Evolutionary conservation across 192 early-diverging fungal genomes (phyloP).

Genomic region (Coemansia sp.): DNA sequence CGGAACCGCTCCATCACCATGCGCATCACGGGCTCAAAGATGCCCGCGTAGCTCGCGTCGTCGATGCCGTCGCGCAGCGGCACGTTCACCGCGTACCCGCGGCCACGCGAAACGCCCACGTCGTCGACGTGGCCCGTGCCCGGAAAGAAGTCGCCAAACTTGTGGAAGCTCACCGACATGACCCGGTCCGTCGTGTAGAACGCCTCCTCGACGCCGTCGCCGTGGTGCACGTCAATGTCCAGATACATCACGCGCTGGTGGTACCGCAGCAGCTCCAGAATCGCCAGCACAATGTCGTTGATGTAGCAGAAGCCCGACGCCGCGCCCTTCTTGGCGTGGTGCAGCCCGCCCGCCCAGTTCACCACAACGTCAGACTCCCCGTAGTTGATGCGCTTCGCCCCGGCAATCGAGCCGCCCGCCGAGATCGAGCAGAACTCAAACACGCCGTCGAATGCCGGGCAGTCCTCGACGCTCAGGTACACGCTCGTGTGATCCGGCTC

Average conservation of each 20-base stretch:
- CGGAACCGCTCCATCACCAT: constrained; percentile 89
- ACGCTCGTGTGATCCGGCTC: constrained; percentile 58
- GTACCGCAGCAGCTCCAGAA: constrained; percentile 83
- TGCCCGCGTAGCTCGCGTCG: constrained; percentile 86
- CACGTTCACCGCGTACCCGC: constrained; percentile 92
- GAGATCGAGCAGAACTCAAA: constrained; percentile 93
- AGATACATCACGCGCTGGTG: constrained; percentile 93
- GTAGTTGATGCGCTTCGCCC: constrained; percentile 79
- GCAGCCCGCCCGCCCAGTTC: constrained; percentile 97
- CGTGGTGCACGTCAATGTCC: constrained; percentile 99
- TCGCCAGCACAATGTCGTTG: constrained; percentile 94
- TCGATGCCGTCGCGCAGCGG: constrained; percentile 94
- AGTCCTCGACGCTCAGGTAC: constrained; percentile 91
- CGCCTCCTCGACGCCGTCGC: constrained; percentile 98
- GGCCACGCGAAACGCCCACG: constrained; percentile 82
- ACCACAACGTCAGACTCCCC: constrained; percentile 91
- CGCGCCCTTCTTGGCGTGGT: constrained; percentile 96
- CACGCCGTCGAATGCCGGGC: constrained; percentile 95
- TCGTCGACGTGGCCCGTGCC: constrained; percentile 97
- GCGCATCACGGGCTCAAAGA: constrained; percentile 84
- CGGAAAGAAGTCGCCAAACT: constrained; percentile 98
- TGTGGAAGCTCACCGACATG: constrained; percentile 99
- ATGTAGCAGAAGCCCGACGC: constrained; percentile 98
- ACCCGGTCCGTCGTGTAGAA: constrained; percentile 98
- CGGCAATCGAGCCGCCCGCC: constrained; percentile 93